Percentiles rank a stretch among this genome's conserved stretches.
Conservation (phyloP, 2,329 filamentous ascomycete genomes). For the Fusarium pininemorale region DNA sequence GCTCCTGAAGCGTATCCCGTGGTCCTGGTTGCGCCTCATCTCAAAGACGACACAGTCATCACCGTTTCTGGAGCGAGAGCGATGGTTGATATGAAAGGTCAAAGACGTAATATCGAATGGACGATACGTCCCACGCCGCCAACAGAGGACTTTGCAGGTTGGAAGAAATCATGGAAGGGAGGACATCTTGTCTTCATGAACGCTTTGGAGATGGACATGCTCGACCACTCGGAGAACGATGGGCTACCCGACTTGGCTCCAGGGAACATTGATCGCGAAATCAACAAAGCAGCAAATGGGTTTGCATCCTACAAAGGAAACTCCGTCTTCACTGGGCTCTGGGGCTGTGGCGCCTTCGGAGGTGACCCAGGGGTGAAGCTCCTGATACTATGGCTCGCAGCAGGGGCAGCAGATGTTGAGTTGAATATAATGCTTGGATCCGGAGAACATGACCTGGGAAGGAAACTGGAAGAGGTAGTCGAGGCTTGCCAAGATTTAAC, state of each 20-base stretch:
- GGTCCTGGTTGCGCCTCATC: conserved; percentile 46
- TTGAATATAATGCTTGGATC: conserved; percentile 32
- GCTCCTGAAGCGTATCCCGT: conserved; percentile 48
- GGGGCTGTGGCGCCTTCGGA: conserved; percentile 50
- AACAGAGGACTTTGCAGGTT: background rate
- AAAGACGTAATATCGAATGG: conserved; percentile 45
- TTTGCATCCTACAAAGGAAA: conserved; percentile 37
- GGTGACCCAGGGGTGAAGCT: conserved; percentile 47
- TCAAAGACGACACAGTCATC: conserved; percentile 41
- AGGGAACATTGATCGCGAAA: conserved; percentile 43
- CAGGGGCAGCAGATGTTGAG: conserved; percentile 35
- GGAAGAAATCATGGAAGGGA: conserved; percentile 20
- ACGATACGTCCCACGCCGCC: background rate
- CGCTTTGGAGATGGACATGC: conserved; percentile 48
- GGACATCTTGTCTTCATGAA: conserved; percentile 50
- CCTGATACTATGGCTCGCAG: conserved; percentile 46
- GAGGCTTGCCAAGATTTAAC: conserved; percentile 1
- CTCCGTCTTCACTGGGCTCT: conserved; percentile 43
- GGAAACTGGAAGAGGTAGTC: conserved; percentile 3
- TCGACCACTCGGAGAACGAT: conserved; percentile 3
- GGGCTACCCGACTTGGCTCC: conserved; percentile 41
- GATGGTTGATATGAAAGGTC: conserved; percentile 44
- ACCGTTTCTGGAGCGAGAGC: conserved; percentile 42
- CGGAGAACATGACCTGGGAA: conserved; percentile 32
- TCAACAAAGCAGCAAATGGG: conserved; percentile 43